Base-by-base conservation (phyloP, 2,329 filamentous ascomycete genomes). In the Beauveria caledonica region DNA sequence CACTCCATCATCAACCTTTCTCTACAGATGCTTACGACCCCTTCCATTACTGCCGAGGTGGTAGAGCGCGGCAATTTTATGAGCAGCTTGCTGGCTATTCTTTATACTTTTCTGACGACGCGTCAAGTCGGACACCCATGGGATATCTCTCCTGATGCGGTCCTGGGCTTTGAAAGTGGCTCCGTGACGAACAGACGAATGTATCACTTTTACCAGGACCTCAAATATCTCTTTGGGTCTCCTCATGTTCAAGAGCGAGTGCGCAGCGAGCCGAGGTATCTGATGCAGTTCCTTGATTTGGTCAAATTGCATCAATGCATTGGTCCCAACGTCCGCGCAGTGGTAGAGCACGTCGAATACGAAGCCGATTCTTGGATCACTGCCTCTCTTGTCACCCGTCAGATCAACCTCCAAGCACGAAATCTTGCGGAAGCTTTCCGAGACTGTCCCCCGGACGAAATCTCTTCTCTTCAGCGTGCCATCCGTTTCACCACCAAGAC, bases 1-100 rank as follows among this genome's bases (percentile, higher is more conserved):
- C 93, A 97, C 73, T 97, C 93, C 11, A 97, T 99, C 70, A 96
- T 99, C 78, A 97, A 97, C 70, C 84, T 99, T 42, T 97, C 93
- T 5, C 78, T 97, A 33, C 94, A 99, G 71, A 95, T 99, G 85
- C 79, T 99, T 63, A 99, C 94, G 0, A 97, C 94, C 0, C 92
- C 94, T 1, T 96, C 93, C 0, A 97, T 99, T 65, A 97, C 93
- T 0, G 89, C 92, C 49, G 95, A 99, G 74, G 89, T 97, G 54
- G 91, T 99, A 9, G 90, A 96, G 68, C 85, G 92, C 50, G 93
- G 92, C 29, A 99, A 99, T 72, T 99, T 99, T 70, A 79, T 99
- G 65, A 97, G 92, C 9, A 96, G 91, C 66, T 80, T 99, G 44
- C 89, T 97, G 82, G 92, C 94, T 15, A 99, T 99, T 63, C 79